Percentiles rank a stretch among this genome's conserved stretches.
Evolutionary conservation across 495 filamentous ascomycete species (phyloP).

Genomic region (Bryoglossum gracile): DNA sequence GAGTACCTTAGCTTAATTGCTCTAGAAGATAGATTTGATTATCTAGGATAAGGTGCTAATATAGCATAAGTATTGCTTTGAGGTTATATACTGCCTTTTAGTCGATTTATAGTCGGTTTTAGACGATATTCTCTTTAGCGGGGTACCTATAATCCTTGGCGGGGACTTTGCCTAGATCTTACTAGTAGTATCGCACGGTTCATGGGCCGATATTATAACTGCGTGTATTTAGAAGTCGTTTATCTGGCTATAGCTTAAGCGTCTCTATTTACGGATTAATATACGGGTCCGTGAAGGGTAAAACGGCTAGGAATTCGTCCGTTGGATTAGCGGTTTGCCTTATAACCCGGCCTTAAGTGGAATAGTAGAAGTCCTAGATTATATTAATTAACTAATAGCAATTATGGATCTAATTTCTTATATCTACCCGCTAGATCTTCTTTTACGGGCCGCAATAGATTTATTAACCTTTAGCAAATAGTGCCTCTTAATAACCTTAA

Average conservation of each 20-base stretch:
- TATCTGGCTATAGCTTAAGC: background rate
- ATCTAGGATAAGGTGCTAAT: constrained; percentile 7
- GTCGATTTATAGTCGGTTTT: background rate
- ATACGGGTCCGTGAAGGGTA: background rate
- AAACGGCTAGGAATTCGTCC: background rate
- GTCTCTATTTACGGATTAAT: background rate
- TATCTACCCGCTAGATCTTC: background rate
- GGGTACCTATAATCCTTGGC: background rate
- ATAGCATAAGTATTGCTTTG: constrained; percentile 1
- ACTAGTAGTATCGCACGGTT: background rate
- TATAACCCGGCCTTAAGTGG: background rate
- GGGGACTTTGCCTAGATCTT: background rate
- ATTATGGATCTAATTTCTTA: background rate
- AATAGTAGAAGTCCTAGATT: background rate
- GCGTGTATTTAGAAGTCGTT: background rate
- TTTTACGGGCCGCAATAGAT: background rate
- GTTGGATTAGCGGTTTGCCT: background rate
- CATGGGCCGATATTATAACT: background rate
- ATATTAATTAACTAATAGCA: background rate
- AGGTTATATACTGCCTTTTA: background rate
- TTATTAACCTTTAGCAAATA: background rate
- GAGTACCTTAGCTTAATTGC: background rate
- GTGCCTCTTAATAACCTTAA: background rate
- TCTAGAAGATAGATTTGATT: constrained; percentile 7
- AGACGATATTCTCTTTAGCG: background rate